A percentile compares a stretch with the other conserved stretches of the same genome.
Evolutionary conservation across 306 rosid species (phyloP).

Genomic region (Astragalus membranaceus): DNA sequence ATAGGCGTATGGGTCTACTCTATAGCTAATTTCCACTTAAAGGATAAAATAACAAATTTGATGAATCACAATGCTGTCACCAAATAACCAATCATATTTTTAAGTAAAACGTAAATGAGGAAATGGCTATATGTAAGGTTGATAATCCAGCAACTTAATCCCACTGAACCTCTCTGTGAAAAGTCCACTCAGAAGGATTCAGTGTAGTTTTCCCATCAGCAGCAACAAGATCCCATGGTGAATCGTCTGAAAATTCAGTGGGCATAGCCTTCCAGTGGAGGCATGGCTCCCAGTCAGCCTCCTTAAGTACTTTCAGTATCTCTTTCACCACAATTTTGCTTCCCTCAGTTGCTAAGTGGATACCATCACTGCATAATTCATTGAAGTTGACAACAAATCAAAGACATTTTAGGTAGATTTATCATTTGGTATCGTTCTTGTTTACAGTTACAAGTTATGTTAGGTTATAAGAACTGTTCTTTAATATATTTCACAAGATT

Average conservation of each 20-base stretch:
- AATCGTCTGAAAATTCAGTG: constrained; percentile 78
- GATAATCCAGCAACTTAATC: constrained; percentile 35
- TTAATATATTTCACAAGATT: not conserved
- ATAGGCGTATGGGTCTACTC: not conserved
- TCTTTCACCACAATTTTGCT: constrained; percentile 79
- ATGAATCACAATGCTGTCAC: constrained; percentile 6
- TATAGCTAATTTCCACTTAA: not conserved
- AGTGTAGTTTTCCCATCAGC: constrained; percentile 71
- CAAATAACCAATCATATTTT: constrained; percentile 14
- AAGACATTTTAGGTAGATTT: not conserved
- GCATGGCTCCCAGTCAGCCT: constrained; percentile 83
- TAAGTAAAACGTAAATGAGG: not conserved
- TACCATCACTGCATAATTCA: constrained; percentile 59
- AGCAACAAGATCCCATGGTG: constrained; percentile 75
- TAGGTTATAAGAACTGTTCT: not conserved
- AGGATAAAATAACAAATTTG: not conserved
- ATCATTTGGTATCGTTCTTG: not conserved
- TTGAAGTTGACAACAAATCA: not conserved
- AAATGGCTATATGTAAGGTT: not conserved
- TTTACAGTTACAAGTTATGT: not conserved
- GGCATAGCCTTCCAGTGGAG: constrained; percentile 81
- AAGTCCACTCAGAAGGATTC: constrained; percentile 83
- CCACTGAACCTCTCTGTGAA: constrained; percentile 64
- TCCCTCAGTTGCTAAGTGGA: constrained; percentile 89
- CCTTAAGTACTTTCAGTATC: constrained; percentile 69